phyloP scores from a whole-genome alignment of 331 rosid species.

The Quercus phellos region DNA sequence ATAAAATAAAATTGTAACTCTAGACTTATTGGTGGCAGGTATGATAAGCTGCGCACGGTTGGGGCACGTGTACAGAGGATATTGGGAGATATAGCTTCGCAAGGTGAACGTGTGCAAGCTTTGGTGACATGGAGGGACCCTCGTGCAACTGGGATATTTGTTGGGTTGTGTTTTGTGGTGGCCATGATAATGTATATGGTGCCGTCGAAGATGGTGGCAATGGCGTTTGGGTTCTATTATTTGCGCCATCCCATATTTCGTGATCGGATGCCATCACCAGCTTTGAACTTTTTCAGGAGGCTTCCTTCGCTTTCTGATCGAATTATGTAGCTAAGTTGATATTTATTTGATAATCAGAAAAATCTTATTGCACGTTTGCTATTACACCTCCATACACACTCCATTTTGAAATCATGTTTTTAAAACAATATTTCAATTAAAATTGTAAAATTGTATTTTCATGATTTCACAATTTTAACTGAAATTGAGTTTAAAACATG shows the following conservation, averaged over 20 bases:
- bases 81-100: conserved; percentile 73
- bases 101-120: conserved; percentile 74
- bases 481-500: too few relatives aligned
- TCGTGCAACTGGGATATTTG: conserved; percentile 71
- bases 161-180: conserved; percentile 57
- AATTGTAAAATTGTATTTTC: too few relatives aligned
- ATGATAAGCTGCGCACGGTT: conserved; percentile 61
- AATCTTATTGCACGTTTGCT: too few relatives aligned
- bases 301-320: conserved; percentile 78
- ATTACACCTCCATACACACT: too few relatives aligned
- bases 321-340: conserved; percentile 39
- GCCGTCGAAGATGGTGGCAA: conserved; percentile 70
- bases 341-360: too few relatives aligned
- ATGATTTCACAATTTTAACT: too few relatives aligned
- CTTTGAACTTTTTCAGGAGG: conserved; percentile 62
- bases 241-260: conserved; percentile 78
- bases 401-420: too few relatives aligned
- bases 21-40: conserved; percentile 24
- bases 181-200: conserved; percentile 58
- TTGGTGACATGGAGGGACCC: conserved; percentile 95
- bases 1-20: too few relatives aligned
- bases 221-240: conserved; percentile 79
- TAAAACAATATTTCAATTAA: too few relatives aligned
- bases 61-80: conserved; percentile 75
- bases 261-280: conserved; percentile 64